Base-by-base conservation (phyloP, 2,329 filamentous ascomycete species). In the Pseudogymnoascus sp. region DNA sequence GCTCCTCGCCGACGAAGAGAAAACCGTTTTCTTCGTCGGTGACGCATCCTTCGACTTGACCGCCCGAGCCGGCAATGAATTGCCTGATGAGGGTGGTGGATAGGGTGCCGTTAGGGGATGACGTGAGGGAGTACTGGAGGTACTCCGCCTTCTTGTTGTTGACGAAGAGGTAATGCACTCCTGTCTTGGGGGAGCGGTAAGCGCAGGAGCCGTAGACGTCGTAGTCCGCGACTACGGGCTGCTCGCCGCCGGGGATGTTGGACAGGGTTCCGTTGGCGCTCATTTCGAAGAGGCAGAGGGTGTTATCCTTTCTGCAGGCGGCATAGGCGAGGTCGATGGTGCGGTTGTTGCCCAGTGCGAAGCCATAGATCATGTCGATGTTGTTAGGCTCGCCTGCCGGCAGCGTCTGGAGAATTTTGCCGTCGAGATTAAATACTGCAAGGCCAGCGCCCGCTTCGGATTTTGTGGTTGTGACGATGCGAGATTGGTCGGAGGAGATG, bases 41-140 rank as follows among this genome's bases (percentile, higher is more conserved):
- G 0, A 83, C 81, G 59, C 81, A 83, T 3, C 81, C 81, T 68
- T 83, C 81, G 0, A 82, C 79, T 64, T 84, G 80, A 2, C 80
- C 79, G 2, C 80, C 79, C 2, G 76, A 77, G 2, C 81, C 81
- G 0, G 76, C 80, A 1, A 73, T 76, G 60, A 83, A 83, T 38
- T 77, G 75, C n/a, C 80, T 76, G 1, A 83, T 79, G 1, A 84
- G 75, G 0, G 70, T 74, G 0, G 79, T 80, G 33, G 76, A 68
- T 1, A 83, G 74, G 0, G 75, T 75, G 5, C 76, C 76, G 30
- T 79, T 71, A 2, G 71, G 33, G 4, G 73, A 72, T 0, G 77
- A 72, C 0, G 76, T 76, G 1, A 83, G 70, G 63, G 82, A 79
- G 63, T 79, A 83, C 66, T 83, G 81, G 0, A 83, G 76, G 64